A percentile compares a stretch with the other conserved stretches of the same genome.
These are phyloP conservation scores for Pachysandra terminalis DNA, from an alignment of 164 flowering plant genomes.

Conservation along the genomic window DNA sequence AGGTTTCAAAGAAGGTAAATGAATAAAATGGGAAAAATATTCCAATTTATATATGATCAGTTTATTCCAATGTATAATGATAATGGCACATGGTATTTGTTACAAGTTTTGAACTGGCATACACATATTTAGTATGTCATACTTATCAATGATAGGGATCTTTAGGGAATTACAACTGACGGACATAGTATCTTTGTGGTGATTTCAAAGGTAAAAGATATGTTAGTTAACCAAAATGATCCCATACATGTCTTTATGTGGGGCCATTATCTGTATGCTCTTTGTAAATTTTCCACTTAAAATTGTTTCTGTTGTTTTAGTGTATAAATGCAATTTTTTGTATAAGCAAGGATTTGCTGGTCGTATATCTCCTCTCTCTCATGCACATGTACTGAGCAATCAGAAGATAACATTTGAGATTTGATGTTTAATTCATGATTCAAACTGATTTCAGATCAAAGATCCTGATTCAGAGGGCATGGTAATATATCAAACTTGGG, in stretches of 20 bases:
- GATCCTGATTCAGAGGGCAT: slow-evolving; percentile 67
- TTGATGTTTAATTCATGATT: background rate
- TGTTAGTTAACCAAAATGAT: too few relatives aligned
- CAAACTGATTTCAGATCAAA: slow-evolving; percentile 46
- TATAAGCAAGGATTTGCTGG: background rate
- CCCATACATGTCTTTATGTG: too few relatives aligned
- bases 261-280: too few relatives aligned
- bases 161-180: background rate
- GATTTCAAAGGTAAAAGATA: too few relatives aligned
- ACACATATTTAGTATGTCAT: background rate
- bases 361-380: background rate
- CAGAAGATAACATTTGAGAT: background rate
- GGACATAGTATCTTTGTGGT: background rate
- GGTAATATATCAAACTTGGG: slow-evolving; percentile 56
- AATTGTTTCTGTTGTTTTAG: background rate
- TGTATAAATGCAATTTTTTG: background rate
- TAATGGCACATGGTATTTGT: background rate
- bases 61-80: background rate
- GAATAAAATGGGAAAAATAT: background rate
- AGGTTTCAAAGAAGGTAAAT: slow-evolving; percentile 74
- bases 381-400: background rate
- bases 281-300: too few relatives aligned
- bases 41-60: background rate
- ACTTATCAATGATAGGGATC: too few relatives aligned
- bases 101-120: background rate